Percentiles rank a stretch among this genome's conserved stretches.
These are phyloP conservation scores for Penicillium sp. DNA, from an alignment of 2,329 filamentous ascomycete genomes.

Conservation along the genomic window DNA sequence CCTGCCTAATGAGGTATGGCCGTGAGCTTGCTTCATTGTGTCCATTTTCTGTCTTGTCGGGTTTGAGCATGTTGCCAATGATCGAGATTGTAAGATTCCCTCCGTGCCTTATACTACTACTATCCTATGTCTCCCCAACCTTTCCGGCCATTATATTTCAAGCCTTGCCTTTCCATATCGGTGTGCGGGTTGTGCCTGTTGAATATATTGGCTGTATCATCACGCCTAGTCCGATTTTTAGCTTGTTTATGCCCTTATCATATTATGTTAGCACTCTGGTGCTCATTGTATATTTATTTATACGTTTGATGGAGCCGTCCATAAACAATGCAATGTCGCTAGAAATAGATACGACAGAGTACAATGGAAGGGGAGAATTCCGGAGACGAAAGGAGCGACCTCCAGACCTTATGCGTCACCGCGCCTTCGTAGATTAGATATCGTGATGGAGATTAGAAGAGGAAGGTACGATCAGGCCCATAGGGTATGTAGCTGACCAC, in stretches of 20 bases:
- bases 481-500: too few species aligned
- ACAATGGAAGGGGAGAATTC: too few species aligned
- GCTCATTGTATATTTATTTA: neutral
- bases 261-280: neutral
- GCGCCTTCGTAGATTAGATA: too few species aligned
- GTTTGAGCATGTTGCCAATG: neutral
- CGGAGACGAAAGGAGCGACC: too few species aligned
- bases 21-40: neutral
- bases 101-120: neutral
- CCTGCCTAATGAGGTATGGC: neutral
- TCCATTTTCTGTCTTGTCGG: neutral
- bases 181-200: neutral
- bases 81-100: slow-evolving; percentile 16
- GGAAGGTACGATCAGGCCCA: too few species aligned
- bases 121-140: neutral
- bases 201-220: neutral
- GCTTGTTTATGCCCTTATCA: neutral
- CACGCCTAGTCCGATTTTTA: neutral
- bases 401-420: too few species aligned
- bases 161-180: neutral
- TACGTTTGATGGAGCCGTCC: too few species aligned
- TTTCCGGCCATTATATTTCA: neutral
- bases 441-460: too few species aligned
- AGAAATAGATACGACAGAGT: too few species aligned
- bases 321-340: too few species aligned